A percentile compares a stretch with the other conserved stretches of the same genome.
phyloP scores from a whole-genome alignment of 2,329 filamentous ascomycete species.

The Gnomoniopsis smithogilvyi region DNA sequence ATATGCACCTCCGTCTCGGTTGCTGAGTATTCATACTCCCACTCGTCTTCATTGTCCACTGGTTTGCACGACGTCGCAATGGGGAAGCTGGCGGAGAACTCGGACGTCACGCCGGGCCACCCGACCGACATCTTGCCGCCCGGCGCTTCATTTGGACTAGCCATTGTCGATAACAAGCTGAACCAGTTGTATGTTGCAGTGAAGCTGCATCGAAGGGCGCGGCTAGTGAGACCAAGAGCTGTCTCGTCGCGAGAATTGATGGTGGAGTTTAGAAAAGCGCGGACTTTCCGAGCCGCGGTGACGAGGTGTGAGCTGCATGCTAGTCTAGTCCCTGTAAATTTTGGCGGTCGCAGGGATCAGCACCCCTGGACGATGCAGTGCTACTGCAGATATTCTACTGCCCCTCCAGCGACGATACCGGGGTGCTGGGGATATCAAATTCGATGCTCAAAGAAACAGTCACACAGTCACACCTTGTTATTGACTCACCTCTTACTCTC shows the following conservation, averaged over 20 bases:
- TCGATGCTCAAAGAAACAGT: conserved; percentile 1
- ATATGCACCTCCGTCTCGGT: conserved; percentile 57
- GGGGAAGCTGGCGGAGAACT: conserved; percentile 9
- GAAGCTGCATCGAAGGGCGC: not conserved
- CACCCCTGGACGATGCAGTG: conserved; percentile 2
- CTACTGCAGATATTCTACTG: not conserved
- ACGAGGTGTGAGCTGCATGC: not conserved
- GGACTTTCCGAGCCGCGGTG: not conserved
- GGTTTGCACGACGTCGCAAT: conserved; percentile 5
- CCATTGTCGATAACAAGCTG: conserved; percentile 4
- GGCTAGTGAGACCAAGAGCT: not conserved
- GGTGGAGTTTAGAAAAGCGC: not conserved
- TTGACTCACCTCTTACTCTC: conserved; percentile 6
- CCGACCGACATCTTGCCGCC: conserved; percentile 20
- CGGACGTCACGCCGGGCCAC: conserved; percentile 8
- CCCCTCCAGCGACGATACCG: conserved; percentile 14
- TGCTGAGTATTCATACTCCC: conserved; percentile 65
- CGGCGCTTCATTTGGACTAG: conserved; percentile 17
- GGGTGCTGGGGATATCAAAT: conserved; percentile 8
- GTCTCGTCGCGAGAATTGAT: not conserved
- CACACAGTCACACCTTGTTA: not conserved
- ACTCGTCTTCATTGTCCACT: conserved; percentile 52
- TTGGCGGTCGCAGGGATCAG: conserved; percentile 19
- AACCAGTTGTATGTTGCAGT: not conserved
- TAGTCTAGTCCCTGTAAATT: conserved; percentile 15